Conservation (phyloP, 1,284 basidiomycete species). For the Trametes polyzona region DNA sequence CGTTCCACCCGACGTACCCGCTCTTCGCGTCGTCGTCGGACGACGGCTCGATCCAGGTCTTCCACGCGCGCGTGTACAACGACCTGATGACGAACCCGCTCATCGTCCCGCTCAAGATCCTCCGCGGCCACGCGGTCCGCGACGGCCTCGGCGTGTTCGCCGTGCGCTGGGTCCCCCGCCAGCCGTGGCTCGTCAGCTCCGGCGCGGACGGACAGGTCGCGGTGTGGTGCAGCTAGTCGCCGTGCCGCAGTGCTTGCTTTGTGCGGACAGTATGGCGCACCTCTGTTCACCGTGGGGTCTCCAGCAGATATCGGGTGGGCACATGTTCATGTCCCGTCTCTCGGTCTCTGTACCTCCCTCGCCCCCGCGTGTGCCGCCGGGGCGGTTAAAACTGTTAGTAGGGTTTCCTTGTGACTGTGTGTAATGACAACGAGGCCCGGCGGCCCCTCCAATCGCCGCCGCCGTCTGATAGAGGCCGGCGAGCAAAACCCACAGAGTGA, state of each 20-base stretch:
- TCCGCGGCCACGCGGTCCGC: slow-evolving; percentile 84
- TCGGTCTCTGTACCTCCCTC: background rate
- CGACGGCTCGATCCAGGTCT: slow-evolving; percentile 96
- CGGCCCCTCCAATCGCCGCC: background rate
- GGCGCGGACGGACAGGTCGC: slow-evolving; percentile 92
- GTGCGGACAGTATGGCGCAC: background rate
- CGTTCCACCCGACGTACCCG: slow-evolving; percentile 94
- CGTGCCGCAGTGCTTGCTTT: background rate
- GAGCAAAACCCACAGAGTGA: background rate
- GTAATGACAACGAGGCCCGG: too few relatives aligned
- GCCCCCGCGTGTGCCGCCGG: background rate
- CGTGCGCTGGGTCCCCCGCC: slow-evolving; percentile 85
- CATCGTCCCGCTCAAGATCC: slow-evolving; percentile 96
- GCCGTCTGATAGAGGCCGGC: background rate
- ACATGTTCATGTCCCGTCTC: too few relatives aligned
- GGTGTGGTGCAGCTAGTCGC: slow-evolving; percentile 79
- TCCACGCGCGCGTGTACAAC: slow-evolving; percentile 93
- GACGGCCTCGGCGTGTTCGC: slow-evolving; percentile 93
- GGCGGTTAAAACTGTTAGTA: background rate
- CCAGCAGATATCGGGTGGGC: too few relatives aligned
- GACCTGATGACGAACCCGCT: slow-evolving; percentile 96
- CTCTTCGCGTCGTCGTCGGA: slow-evolving; percentile 96
- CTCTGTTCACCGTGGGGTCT: too few relatives aligned
- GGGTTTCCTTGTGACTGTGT: background rate
- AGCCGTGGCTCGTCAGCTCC: slow-evolving; percentile 93